Base-by-base conservation (phyloP, 345 rosid genomes). In the Turnera subulata region DNA sequence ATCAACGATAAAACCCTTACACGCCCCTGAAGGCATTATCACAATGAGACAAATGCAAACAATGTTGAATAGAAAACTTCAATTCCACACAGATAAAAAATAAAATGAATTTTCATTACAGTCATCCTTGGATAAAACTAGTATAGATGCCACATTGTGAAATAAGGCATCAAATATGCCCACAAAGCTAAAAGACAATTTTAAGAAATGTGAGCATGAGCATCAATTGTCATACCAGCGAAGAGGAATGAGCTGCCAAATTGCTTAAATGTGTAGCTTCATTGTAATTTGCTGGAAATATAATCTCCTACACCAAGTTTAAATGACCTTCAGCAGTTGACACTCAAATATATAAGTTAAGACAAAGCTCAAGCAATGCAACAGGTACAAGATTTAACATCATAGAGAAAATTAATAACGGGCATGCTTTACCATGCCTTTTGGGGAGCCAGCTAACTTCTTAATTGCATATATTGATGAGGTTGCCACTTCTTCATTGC, bases 401-500 rank as follows among this genome's bases (percentile, higher is more conserved):
- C 49, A 43, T 25, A 43, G 49, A 51, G 49, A 11, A 61, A 38
- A 59, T 33, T 1, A 52, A 62, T 24, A 62, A 50, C 9, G 35
- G 51, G 25, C 50, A 58, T 32, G 62, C 66, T 82, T 76, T 58
- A 92, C 99, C 75, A 76, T 64, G 78, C 89, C 89, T 53, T 82
- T 66, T 53, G 84, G 86, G 63, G 76, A 73, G 67, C 62, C 59
- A 58, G 89, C 94, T 70, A 86, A 72, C 56, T 62, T 75, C 77
- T 70, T 76, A 39, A 89, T 83, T 47, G 96, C 79, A 69, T 79
- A 82, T 59, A 60, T 76, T 60, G 98, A 78, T 66, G 95, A 83
- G 67, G 82, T 16, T 60, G 97, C 87, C 62, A 83, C 89, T 70
- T 83, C 74, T 71, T 89, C 97, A 53, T 86, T 68, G 21, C 96